Conservation (phyloP, 108 stramenopile species). For the Cyclotella cryptica region DNA sequence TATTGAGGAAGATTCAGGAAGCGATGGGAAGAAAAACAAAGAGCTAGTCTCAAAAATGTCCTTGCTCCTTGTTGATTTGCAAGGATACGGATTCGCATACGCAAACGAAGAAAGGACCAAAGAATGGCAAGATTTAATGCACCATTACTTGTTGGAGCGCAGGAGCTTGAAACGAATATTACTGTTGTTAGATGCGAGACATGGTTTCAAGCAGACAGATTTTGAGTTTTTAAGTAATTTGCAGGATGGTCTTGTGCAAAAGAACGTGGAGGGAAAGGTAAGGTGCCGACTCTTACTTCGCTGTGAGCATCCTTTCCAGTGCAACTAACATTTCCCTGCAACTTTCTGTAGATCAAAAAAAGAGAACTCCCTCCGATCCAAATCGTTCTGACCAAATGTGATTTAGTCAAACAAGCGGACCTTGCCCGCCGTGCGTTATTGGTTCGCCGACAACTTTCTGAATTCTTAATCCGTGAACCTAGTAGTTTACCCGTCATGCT, state of each 20-base stretch:
- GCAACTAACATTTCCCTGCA: neutral
- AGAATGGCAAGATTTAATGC: conserved; percentile 72
- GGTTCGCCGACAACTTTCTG: conserved; percentile 75
- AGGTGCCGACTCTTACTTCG: neutral
- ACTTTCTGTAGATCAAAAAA: conserved; percentile 17
- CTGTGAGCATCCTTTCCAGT: neutral
- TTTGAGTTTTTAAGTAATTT: conserved; percentile 65
- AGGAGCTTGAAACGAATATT: conserved; percentile 79
- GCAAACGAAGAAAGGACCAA: conserved; percentile 58
- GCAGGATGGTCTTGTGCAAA: conserved; percentile 42
- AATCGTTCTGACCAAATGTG: conserved; percentile 87
- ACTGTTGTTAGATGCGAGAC: conserved; percentile 81
- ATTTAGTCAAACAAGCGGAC: conserved; percentile 75
- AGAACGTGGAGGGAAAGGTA: conserved; percentile 33
- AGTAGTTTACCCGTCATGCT: conserved; percentile 79
- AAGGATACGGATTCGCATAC: conserved; percentile 90
- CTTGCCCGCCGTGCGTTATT: conserved; percentile 74
- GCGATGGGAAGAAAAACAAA: conserved; percentile 18
- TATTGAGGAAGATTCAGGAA: neutral
- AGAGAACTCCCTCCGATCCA: conserved; percentile 80
- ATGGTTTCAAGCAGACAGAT: conserved; percentile 83
- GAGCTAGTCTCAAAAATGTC: conserved; percentile 40
- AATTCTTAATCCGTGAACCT: conserved; percentile 72
- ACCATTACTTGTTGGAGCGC: conserved; percentile 63
- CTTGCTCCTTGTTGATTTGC: conserved; percentile 75